These are phyloP conservation scores for Pseudohyphozyma bogoriensis DNA, from an alignment of 768 basidiomycete genomes.

Conservation along the genomic window DNA sequence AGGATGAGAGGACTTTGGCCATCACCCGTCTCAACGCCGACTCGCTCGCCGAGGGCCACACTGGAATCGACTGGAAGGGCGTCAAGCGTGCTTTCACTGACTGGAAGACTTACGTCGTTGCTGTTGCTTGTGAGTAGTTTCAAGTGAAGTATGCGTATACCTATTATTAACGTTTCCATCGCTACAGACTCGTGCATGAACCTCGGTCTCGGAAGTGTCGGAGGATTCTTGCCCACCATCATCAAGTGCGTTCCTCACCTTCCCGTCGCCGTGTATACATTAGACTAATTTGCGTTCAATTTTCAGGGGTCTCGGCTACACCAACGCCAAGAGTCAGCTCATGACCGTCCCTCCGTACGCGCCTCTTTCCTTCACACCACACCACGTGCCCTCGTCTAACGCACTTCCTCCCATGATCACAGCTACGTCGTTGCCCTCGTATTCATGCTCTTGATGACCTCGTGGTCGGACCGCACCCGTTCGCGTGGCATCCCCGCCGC, in stretches of 20 bases:
- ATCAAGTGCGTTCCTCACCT: no score
- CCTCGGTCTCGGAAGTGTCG: conserved; percentile 21
- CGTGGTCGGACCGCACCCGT: conserved; percentile 17
- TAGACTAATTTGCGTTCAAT: no score
- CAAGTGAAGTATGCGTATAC: neutral
- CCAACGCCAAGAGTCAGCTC: conserved; percentile 35
- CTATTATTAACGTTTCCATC: no score
- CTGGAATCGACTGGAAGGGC: conserved; percentile 38
- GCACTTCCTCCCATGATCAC: conserved; percentile 29
- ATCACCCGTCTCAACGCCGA: conserved; percentile 38
- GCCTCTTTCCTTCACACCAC: neutral
- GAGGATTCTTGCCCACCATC: conserved; percentile 8
- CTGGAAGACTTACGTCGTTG: conserved; percentile 38
- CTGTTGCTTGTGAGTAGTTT: conserved; percentile 19
- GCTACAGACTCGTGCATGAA: conserved; percentile 37
- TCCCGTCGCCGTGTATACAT: no score
- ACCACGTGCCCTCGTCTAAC: neutral
- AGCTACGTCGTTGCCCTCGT: conserved; percentile 40
- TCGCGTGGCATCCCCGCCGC: conserved; percentile 31
- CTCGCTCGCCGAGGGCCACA: conserved; percentile 21
- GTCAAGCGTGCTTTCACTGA: conserved; percentile 37
- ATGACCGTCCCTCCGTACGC: conserved; percentile 29
- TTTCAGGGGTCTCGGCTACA: conserved; percentile 38
- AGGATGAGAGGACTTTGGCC: conserved; percentile 38
- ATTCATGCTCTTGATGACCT: conserved; percentile 30